Percentiles rank a stretch among this genome's conserved stretches.
Evolutionary conservation across 2,329 filamentous ascomycete genomes (phyloP).

Genomic region (Neofusicoccum umdonicola): DNA sequence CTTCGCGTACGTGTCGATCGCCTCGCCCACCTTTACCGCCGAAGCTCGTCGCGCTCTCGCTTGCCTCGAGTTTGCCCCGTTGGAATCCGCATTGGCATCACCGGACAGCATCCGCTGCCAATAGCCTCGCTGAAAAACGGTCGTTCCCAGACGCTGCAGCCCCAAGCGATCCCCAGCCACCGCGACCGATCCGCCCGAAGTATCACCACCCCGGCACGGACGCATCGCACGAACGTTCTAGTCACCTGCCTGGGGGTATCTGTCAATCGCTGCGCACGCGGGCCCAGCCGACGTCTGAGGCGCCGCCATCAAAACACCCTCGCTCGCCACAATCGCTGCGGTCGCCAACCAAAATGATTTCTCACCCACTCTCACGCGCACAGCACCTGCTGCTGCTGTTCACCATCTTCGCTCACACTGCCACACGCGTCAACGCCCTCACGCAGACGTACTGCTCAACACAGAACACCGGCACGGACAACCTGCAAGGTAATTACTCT

Average conservation of each 20-base stretch:
- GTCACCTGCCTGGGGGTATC: neutral
- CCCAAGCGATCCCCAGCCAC: neutral
- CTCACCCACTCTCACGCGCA: neutral
- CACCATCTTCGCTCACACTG: neutral
- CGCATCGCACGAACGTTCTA: conserved; percentile 10
- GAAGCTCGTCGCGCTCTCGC: neutral
- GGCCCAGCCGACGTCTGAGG: neutral
- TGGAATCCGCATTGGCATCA: neutral
- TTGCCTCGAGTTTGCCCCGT: neutral
- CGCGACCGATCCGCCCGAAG: conserved; percentile 7
- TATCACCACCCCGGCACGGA: conserved; percentile 13
- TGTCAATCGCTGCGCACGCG: conserved; percentile 7
- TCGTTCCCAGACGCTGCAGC: neutral
- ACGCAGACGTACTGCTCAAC: conserved; percentile 44
- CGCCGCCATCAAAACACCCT: neutral
- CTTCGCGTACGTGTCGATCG: conserved; percentile 17
- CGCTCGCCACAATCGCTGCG: neutral
- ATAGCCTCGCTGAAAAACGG: neutral
- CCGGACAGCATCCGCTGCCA: neutral
- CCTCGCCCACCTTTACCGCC: conserved; percentile 10
- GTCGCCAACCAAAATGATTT: neutral
- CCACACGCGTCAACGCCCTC: conserved; percentile 19
- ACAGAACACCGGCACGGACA: conserved; percentile 41
- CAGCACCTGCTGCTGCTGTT: conserved; percentile 4
- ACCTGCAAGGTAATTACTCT: conserved; percentile 28